Evolutionary conservation across 2,329 filamentous ascomycete genomes (phyloP).

Genomic region (Colletotrichum euphorbiae): DNA sequence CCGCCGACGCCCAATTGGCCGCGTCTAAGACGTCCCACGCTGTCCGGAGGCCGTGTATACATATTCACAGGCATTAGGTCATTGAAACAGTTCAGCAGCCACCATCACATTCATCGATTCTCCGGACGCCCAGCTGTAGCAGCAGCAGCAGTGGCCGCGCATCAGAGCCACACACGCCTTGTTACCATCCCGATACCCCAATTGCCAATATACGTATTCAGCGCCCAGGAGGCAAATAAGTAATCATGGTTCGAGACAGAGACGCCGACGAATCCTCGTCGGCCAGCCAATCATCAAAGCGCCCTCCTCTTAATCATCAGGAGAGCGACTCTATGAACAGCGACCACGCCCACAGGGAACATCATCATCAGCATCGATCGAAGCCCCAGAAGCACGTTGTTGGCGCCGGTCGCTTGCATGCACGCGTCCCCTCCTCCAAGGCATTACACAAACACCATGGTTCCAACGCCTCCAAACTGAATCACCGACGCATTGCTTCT

Average conservation of each 20-base stretch:
- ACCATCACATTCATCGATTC: constrained; percentile 27
- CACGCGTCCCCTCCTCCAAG: constrained; percentile 65
- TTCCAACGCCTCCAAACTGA: constrained; percentile 52
- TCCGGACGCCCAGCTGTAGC: constrained; percentile 22
- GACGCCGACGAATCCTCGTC: constrained; percentile 61
- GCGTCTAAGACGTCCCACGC: neutral
- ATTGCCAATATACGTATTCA: constrained; percentile 12
- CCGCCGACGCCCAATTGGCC: constrained; percentile 20
- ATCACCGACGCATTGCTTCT: constrained; percentile 56
- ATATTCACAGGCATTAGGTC: constrained; percentile 30
- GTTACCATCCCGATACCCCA: constrained; percentile 12
- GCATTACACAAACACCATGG: constrained; percentile 59
- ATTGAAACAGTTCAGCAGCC: constrained; percentile 32
- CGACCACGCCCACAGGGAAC: constrained; percentile 46
- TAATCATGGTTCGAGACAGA: constrained; percentile 57
- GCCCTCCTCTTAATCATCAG: constrained; percentile 52
- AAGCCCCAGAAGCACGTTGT: constrained; percentile 56
- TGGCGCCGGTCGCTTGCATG: constrained; percentile 60
- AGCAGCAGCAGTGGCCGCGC: constrained; percentile 16
- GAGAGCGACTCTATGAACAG: constrained; percentile 52
- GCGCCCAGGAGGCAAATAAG: constrained; percentile 34
- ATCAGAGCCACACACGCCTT: constrained; percentile 24
- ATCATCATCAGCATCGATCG: constrained; percentile 45
- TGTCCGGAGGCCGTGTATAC: neutral
- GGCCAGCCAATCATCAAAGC: constrained; percentile 70